Evolutionary conservation across 2,329 filamentous ascomycete genomes (phyloP).

Genomic region (Chaetomium sp.): DNA sequence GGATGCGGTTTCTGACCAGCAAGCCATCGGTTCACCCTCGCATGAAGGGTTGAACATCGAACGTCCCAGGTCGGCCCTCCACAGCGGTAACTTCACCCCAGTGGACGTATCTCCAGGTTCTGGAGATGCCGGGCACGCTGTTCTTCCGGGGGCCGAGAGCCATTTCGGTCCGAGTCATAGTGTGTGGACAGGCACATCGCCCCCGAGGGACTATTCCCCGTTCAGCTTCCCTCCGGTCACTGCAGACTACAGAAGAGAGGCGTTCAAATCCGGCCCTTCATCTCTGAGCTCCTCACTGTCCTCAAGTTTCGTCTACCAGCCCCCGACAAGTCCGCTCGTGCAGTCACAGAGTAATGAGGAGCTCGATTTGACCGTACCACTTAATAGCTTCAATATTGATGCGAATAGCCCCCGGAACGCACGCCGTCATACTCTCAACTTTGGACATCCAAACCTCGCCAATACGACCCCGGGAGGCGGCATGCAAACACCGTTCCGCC

Average conservation of each 20-base stretch:
- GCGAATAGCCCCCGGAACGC: slow-evolving; percentile 33
- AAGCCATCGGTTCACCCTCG: slow-evolving; percentile 37
- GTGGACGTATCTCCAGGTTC: slow-evolving; percentile 28
- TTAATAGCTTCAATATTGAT: slow-evolving; percentile 45
- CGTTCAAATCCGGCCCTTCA: slow-evolving; percentile 43
- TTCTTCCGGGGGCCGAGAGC: slow-evolving; percentile 1
- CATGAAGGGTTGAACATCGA: slow-evolving; percentile 62
- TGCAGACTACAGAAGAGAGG: slow-evolving; percentile 29
- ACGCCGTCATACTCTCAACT: slow-evolving; percentile 67
- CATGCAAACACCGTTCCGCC: slow-evolving; percentile 40
- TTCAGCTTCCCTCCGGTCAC: slow-evolving; percentile 38
- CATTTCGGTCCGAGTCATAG: slow-evolving; percentile 18
- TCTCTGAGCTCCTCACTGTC: slow-evolving; percentile 66
- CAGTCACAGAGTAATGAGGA: slow-evolving; percentile 83
- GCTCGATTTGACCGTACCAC: slow-evolving; percentile 53
- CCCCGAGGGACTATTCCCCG: slow-evolving; percentile 44
- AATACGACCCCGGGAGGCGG: slow-evolving; percentile 11
- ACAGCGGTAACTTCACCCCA: slow-evolving; percentile 60
- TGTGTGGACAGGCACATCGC: slow-evolving; percentile 50
- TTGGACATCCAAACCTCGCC: slow-evolving; percentile 40
- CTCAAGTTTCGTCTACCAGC: slow-evolving; percentile 75
- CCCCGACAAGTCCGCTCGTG: slow-evolving; percentile 86
- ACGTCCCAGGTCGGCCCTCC: slow-evolving; percentile 70
- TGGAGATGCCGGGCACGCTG: slow-evolving; percentile 18
- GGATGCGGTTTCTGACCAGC: slow-evolving; percentile 26